phyloP scores from a whole-genome alignment of 2,329 filamentous ascomycete genomes.

The Neofusicoccum parvum region DNA sequence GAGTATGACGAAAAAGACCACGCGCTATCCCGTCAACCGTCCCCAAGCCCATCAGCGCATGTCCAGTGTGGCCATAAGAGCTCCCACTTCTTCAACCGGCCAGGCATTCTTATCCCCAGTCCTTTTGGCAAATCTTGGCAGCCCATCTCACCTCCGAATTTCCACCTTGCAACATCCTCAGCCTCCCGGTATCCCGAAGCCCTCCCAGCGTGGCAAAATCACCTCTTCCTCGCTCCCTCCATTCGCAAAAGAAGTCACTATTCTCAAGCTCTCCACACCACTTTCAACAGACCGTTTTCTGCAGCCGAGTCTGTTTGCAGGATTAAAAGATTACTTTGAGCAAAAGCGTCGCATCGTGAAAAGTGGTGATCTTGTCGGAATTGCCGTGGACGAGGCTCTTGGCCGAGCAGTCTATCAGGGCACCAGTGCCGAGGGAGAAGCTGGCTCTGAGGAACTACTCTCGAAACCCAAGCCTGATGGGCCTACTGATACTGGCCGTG shows the following conservation, averaged over 20 bases:
- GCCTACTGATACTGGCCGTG: slow-evolving; percentile 24
- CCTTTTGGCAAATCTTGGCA: slow-evolving; percentile 81
- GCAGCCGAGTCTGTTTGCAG: slow-evolving; percentile 83
- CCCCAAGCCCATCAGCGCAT: slow-evolving; percentile 42
- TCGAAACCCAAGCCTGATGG: slow-evolving; percentile 48
- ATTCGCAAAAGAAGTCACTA: slow-evolving; percentile 74
- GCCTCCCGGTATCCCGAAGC: slow-evolving; percentile 38
- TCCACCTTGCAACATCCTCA: slow-evolving; percentile 61
- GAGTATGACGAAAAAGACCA: slow-evolving; percentile 57
- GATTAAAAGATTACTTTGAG: slow-evolving; percentile 86
- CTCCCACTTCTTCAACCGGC: neutral
- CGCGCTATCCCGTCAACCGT: slow-evolving; percentile 58
- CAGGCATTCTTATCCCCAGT: slow-evolving; percentile 79
- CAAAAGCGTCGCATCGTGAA: slow-evolving; percentile 79
- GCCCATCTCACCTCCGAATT: slow-evolving; percentile 76
- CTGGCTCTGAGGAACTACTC: slow-evolving; percentile 53
- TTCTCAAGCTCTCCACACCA: slow-evolving; percentile 87
- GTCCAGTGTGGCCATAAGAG: slow-evolving; percentile 46
- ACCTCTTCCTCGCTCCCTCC: slow-evolving; percentile 56
- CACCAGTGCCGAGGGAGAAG: slow-evolving; percentile 70
- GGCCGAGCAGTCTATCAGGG: slow-evolving; percentile 79
- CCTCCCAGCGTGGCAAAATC: slow-evolving; percentile 46
- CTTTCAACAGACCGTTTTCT: slow-evolving; percentile 82
- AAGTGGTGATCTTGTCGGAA: slow-evolving; percentile 82
- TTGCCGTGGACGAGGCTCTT: slow-evolving; percentile 83